Base-by-base conservation (phyloP, 2,329 filamentous ascomycete species). In the Colletotrichum sidae region DNA sequence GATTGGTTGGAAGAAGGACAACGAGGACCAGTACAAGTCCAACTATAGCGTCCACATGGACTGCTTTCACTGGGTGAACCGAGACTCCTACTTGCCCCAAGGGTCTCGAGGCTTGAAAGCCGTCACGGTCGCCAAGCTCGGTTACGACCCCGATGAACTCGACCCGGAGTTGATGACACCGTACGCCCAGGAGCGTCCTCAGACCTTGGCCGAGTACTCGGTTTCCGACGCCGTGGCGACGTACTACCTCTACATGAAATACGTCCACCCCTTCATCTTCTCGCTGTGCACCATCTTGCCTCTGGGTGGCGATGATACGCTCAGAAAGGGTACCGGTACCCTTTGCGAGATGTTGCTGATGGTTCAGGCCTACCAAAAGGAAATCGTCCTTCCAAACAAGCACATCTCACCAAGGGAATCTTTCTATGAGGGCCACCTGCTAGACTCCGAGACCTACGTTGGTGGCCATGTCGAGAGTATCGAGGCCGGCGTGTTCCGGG, bases 211-310 rank as follows among this genome's bases (percentile, higher is more conserved):
- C 8, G 96, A 99, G 74, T 99, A 99, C 80, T 99, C 96, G 0
- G 96, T 99, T 49, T 99, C 96, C 73, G 96, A 99, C 84, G 96
- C 96, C 9, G 96, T 99, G 55, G 96, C 96, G 25, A 99, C 96
- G 0, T 99, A 99, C 77, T 99, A 99, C 75, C 83, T 99, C 68
- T 99, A 99, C 85, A 99, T 99, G 96, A 99, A 99, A 90, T 99
- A 99, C 77, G 93, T 99, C n/a, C 96, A 99, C 77, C 96, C 96
- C 4, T 99, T 99, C 82, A 96, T 99, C 76, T 99, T 99, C 84
- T 98, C 96, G 1, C 83, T 99, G 0, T 99, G 96, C 79, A 99
- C 94, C 1, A 97, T 99, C 80, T 84, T 99, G 76, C 96, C 96
- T 0, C 85, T 99, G 1, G 93, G 93, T 49, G 93, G 94, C 39